Conservation (phyloP, 768 basidiomycete species). For the Suillus occidentalis region DNA sequence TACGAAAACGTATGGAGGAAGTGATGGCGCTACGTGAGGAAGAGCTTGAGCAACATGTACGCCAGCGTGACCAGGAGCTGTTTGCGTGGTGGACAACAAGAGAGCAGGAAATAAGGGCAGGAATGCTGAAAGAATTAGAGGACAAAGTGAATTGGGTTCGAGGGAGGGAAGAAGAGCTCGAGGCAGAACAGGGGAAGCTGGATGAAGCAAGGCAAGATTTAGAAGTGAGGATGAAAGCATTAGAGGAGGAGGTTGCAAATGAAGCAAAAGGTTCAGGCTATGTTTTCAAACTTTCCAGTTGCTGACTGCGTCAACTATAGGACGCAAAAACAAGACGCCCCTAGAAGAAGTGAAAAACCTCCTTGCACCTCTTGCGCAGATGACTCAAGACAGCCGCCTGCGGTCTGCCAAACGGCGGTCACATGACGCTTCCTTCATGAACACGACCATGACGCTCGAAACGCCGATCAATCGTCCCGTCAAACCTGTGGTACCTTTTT, state of each 20-base stretch:
- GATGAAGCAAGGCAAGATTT: slow-evolving; percentile 47
- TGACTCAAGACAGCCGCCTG: slow-evolving; percentile 30
- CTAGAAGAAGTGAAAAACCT: slow-evolving; percentile 78
- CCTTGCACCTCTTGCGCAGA: slow-evolving; percentile 48
- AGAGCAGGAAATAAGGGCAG: slow-evolving; percentile 51
- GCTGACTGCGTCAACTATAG: slow-evolving; percentile 22
- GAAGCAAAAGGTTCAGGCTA: slow-evolving; percentile 16
- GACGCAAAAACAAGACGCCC: slow-evolving; percentile 55
- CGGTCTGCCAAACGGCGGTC: slow-evolving; percentile 20
- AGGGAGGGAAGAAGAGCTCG: slow-evolving; percentile 53
- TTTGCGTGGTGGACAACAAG: slow-evolving; percentile 55
- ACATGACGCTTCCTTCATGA: slow-evolving; percentile 23
- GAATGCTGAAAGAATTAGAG: slow-evolving; percentile 42
- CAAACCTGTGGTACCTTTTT: slow-evolving; percentile 32
- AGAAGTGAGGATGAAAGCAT: slow-evolving; percentile 47
- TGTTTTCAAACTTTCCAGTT: not conserved
- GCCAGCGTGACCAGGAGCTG: slow-evolving; percentile 62
- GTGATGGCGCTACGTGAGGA: slow-evolving; percentile 70
- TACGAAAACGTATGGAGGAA: slow-evolving; percentile 69
- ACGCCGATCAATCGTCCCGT: slow-evolving; percentile 52
- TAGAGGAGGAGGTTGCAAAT: slow-evolving; percentile 36
- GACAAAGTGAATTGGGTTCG: slow-evolving; percentile 49
- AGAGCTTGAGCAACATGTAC: slow-evolving; percentile 69
- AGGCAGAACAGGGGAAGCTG: slow-evolving; percentile 49
- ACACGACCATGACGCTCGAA: slow-evolving; percentile 33